Conservation (phyloP, 495 filamentous ascomycete species). For the Podospora anserina region DNA sequence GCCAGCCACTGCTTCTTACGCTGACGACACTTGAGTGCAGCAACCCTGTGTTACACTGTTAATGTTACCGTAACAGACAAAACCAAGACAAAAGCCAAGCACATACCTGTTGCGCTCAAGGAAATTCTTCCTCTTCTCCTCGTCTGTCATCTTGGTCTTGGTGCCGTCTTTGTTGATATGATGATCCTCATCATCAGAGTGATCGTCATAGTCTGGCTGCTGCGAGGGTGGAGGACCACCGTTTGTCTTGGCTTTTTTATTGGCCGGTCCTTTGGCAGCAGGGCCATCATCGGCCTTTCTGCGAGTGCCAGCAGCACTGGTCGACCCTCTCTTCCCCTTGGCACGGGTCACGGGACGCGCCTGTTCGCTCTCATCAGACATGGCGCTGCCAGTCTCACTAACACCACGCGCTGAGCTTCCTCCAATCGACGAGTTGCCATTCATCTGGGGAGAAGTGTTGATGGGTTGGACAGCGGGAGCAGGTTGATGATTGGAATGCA, state of each 20-base stretch:
- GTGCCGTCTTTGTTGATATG: constrained; percentile 42
- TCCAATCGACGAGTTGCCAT: constrained; percentile 43
- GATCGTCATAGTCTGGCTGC: constrained; percentile 19
- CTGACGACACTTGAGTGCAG: constrained; percentile 94
- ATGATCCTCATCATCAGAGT: constrained; percentile 37
- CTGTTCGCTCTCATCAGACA: constrained; percentile 72
- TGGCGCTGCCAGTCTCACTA: constrained; percentile 67
- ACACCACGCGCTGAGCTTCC: constrained; percentile 49
- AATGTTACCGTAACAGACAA: background rate
- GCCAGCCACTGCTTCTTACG: constrained; percentile 99
- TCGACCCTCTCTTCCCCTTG: constrained; percentile 64
- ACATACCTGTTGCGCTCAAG: constrained; percentile 91
- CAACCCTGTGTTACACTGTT: constrained; percentile 59
- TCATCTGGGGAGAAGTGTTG: constrained; percentile 53
- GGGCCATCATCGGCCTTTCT: constrained; percentile 78
- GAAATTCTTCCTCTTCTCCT: constrained; percentile 98
- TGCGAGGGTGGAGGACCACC: constrained; percentile 39
- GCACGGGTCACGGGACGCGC: constrained; percentile 57
- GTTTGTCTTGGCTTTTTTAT: constrained; percentile 70
- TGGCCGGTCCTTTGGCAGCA: constrained; percentile 57
- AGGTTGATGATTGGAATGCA: constrained; percentile 30
- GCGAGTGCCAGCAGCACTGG: constrained; percentile 47
- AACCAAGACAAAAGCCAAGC: background rate
- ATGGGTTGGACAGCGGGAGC: constrained; percentile 37
- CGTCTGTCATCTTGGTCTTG: constrained; percentile 90